phyloP scores from a whole-genome alignment of 164 flowering plant species.

The Nymphaea thermarum region DNA sequence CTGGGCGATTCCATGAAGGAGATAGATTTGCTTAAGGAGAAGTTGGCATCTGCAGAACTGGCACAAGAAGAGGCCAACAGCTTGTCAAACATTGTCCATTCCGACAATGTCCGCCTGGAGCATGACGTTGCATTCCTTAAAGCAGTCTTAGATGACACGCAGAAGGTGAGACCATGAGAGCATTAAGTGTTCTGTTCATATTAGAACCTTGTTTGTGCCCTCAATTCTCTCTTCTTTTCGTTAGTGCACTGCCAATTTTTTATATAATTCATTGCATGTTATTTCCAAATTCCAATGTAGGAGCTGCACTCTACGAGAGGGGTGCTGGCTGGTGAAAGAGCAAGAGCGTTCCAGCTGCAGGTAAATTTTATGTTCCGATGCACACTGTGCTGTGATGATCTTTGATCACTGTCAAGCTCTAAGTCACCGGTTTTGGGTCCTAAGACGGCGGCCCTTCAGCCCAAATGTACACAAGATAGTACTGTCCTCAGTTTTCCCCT shows the following conservation, averaged over 20 bases:
- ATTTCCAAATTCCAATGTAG: slow-evolving; percentile 19
- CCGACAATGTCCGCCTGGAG: slow-evolving; percentile 95
- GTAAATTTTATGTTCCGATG: slow-evolving; percentile 21
- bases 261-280: neutral
- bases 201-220: neutral
- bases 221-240: neutral
- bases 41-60: slow-evolving; percentile 52
- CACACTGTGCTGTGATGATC: neutral
- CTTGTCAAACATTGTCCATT: slow-evolving; percentile 85
- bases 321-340: slow-evolving; percentile 87
- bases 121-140: slow-evolving; percentile 96
- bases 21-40: slow-evolving; percentile 76
- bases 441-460: too few species aligned
- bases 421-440: too few species aligned
- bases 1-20: slow-evolving; percentile 53
- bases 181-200: neutral
- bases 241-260: neutral
- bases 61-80: slow-evolving; percentile 91
- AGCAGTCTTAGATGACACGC: slow-evolving; percentile 93
- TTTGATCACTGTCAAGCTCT: neutral
- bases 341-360: slow-evolving; percentile 94
- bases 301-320: slow-evolving; percentile 98
- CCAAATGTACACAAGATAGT: too few species aligned
- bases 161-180: slow-evolving; percentile 43
- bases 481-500: too few species aligned